Conservation (phyloP, 1,139 yeast genomes). For the Candida sp. region DNA sequence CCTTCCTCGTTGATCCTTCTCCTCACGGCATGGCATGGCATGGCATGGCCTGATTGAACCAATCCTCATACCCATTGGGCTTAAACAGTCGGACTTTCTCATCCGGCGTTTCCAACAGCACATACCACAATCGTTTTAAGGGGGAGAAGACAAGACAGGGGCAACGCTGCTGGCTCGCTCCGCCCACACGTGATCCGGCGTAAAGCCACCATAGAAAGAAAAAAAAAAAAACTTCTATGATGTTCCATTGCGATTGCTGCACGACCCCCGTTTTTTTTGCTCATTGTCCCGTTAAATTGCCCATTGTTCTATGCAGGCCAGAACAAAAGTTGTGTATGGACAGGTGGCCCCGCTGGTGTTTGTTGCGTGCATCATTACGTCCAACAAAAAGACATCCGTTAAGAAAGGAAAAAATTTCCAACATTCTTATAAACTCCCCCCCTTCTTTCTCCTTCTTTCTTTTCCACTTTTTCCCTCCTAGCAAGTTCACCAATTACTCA, state of each 20-base stretch:
- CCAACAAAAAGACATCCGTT: background rate
- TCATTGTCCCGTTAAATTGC: background rate
- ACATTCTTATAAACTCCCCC: background rate
- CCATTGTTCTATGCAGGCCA: background rate
- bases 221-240: background rate
- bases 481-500: conserved; percentile 1
- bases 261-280: background rate
- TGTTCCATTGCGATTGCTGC: background rate
- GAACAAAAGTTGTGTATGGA: background rate
- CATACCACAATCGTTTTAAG: background rate
- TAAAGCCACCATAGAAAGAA: background rate
- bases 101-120: too few relatives aligned
- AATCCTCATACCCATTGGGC: too few relatives aligned
- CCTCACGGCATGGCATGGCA: too few relatives aligned
- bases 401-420: background rate
- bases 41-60: too few relatives aligned
- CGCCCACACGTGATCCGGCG: background rate
- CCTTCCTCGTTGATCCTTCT: too few relatives aligned
- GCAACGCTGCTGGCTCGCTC: background rate
- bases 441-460: conserved; percentile 25
- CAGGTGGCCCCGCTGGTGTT: background rate
- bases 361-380: background rate
- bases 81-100: too few relatives aligned
- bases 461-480: conserved; percentile 7
- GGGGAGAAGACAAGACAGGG: background rate